Conservation (phyloP, 1,139 yeast species). For the Diutina sp. region DNA sequence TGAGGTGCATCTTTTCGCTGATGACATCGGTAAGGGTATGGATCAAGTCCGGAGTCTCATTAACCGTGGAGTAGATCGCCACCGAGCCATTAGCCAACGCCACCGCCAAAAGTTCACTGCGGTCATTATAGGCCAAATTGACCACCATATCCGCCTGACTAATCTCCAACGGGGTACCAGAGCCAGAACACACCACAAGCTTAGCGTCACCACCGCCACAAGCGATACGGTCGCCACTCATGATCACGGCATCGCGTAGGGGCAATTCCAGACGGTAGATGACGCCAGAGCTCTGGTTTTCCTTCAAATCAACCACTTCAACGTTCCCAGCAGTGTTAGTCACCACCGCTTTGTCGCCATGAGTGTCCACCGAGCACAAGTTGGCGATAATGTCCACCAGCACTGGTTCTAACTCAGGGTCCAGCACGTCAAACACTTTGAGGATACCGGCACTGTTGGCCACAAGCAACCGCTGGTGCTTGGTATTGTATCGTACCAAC, state of each 20-base stretch:
- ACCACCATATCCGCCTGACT: conserved; percentile 39
- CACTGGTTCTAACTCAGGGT: conserved; percentile 41
- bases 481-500: conserved; percentile 21
- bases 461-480: conserved; percentile 26
- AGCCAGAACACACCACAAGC: conserved; percentile 39
- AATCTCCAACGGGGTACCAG: conserved; percentile 25
- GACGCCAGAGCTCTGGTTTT: conserved; percentile 15
- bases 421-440: conserved; percentile 32
- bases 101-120: conserved; percentile 43
- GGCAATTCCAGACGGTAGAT: conserved; percentile 44
- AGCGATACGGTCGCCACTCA: conserved; percentile 57
- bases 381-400: conserved; percentile 38
- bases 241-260: conserved; percentile 49
- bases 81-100: conserved; percentile 59
- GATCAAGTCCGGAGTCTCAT: conserved; percentile 22
- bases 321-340: background rate
- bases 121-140: conserved; percentile 47
- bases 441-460: conserved; percentile 39
- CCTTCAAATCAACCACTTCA: conserved; percentile 9
- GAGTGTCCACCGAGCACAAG: conserved; percentile 16
- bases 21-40: conserved; percentile 31
- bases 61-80: conserved; percentile 47
- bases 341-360: conserved; percentile 4
- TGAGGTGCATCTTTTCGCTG: conserved; percentile 20
- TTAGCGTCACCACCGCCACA: conserved; percentile 72